Evolutionary conservation across 257 asterid species (phyloP).

Genomic region (Eustoma russellianum): DNA sequence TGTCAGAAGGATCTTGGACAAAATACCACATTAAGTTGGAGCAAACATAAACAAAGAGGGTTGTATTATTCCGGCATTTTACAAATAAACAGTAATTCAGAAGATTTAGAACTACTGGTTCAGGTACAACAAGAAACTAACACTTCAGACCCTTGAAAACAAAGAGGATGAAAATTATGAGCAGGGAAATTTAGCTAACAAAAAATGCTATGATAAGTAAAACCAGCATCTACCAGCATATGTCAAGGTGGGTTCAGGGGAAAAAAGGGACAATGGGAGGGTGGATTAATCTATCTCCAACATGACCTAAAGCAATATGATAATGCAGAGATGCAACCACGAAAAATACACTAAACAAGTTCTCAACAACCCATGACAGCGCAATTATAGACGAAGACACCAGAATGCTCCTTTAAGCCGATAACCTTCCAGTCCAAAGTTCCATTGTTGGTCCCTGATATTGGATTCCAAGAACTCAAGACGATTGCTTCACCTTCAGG

Average conservation of each 20-base stretch:
- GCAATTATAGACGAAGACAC: conserved; percentile 79
- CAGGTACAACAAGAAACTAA: background rate
- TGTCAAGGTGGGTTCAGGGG: conserved; percentile 12
- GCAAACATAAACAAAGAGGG: background rate
- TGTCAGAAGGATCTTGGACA: no score
- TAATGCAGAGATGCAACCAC: conserved; percentile 11
- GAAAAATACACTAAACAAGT: conserved; percentile 12
- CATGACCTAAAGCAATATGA: conserved; percentile 23
- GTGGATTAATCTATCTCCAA: conserved; percentile 21
- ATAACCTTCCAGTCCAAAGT: conserved; percentile 64
- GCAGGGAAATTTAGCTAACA: no score
- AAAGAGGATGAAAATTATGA: no score
- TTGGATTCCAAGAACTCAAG: conserved; percentile 62
- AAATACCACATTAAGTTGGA: background rate
- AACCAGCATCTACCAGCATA: conserved; percentile 20
- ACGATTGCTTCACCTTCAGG: conserved; percentile 85
- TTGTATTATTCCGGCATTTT: conserved; percentile 5
- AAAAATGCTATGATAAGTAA: no score
- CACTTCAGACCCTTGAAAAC: conserved; percentile 7
- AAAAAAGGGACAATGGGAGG: conserved; percentile 26
- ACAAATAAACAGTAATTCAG: conserved; percentile 1
- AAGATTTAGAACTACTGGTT: background rate
- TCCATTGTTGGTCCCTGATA: conserved; percentile 40
- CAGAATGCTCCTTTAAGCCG: conserved; percentile 76
- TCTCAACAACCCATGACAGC: conserved; percentile 80